Conservation (phyloP, 73 alveolate genomes). For the Tetrahymena elliotti region DNA sequence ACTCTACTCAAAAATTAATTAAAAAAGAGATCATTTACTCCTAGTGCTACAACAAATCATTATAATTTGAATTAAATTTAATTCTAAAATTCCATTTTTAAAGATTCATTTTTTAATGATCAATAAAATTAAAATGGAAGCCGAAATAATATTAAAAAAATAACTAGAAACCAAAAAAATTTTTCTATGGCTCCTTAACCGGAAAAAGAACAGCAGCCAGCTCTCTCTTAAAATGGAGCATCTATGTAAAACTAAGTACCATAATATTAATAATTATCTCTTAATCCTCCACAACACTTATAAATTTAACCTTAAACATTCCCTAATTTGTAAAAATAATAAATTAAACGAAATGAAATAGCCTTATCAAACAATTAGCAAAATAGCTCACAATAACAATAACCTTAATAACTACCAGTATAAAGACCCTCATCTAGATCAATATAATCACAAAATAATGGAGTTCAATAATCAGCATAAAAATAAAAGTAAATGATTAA, state of each 20-base stretch:
- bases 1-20: not conserved
- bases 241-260: not conserved
- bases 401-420: not conserved
- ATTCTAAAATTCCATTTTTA: not conserved
- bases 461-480: not conserved
- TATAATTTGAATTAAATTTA: not conserved
- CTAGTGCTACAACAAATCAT: not conserved
- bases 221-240: not conserved
- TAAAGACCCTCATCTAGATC: not conserved
- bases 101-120: not conserved
- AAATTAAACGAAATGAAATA: not conserved
- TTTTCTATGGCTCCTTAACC: not conserved
- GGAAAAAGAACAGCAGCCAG: not conserved
- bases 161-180: not conserved
- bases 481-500: not conserved
- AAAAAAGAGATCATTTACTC: not conserved
- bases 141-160: not conserved
- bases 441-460: not conserved
- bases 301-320: not conserved
- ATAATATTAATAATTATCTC: not conserved
- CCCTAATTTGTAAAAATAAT: not conserved
- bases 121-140: not conserved
- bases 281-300: not conserved
- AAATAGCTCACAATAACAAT: not conserved
- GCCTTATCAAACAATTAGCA: not conserved